Evolutionary conservation across 768 basidiomycete genomes (phyloP).

Genomic region (Podaxis carcinomalis): DNA sequence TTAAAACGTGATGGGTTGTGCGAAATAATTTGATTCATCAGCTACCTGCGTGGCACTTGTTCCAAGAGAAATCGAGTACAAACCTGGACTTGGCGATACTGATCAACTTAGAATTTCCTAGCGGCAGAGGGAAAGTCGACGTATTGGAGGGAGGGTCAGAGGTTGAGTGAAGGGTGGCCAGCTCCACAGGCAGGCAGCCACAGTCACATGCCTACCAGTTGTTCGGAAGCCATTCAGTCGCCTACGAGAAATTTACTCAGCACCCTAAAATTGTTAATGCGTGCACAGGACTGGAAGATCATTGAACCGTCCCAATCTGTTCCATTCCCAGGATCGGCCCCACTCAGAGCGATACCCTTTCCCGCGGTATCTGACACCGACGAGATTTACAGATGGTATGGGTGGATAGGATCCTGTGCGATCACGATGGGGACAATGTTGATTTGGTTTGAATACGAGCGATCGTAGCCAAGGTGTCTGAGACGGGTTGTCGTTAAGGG

Average conservation of each 20-base stretch:
- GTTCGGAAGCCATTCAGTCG: neutral
- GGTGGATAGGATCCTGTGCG: neutral
- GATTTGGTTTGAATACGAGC: neutral
- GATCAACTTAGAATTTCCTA: neutral
- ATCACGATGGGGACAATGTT: no score
- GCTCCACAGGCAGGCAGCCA: neutral
- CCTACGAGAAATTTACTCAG: neutral
- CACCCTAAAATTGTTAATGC: neutral
- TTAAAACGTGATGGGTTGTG: neutral
- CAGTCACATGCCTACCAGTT: neutral
- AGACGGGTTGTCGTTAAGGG: neutral
- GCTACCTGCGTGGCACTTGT: neutral
- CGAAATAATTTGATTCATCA: neutral
- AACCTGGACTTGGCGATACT: neutral
- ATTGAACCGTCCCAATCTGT: neutral
- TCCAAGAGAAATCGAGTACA: neutral
- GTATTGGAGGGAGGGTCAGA: no score
- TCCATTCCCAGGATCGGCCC: neutral
- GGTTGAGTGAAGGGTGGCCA: no score
- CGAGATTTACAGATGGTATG: neutral
- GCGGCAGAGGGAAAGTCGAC: neutral
- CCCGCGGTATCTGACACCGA: neutral
- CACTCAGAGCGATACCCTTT: neutral
- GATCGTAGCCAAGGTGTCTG: neutral
- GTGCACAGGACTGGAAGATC: neutral